These are phyloP conservation scores for Pyricularia grisea DNA, from an alignment of 2,329 filamentous ascomycete genomes.

Conservation along the genomic window DNA sequence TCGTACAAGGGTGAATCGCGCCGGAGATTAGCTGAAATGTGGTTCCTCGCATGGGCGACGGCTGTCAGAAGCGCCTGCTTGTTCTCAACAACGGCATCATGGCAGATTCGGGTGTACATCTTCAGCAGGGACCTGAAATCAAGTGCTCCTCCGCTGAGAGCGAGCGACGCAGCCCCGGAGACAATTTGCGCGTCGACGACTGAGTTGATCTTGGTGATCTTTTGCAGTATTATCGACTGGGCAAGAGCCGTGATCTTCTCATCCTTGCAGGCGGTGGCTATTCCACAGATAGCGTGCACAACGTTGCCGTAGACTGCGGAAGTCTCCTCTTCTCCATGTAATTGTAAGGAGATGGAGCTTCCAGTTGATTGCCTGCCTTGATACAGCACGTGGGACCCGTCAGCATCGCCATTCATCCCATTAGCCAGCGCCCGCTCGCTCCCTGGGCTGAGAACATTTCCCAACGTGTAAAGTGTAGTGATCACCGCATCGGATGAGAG, in stretches of 20 bases:
- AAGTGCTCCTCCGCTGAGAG: conserved; percentile 64
- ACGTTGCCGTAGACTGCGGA: conserved; percentile 73
- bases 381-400: conserved; percentile 35
- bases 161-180: conserved; percentile 67
- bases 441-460: conserved; percentile 80
- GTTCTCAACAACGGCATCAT: conserved; percentile 62
- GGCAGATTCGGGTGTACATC: conserved; percentile 66
- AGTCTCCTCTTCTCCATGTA: conserved; percentile 69
- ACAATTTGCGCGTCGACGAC: conserved; percentile 80
- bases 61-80: conserved; percentile 61
- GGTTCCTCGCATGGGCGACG: conserved; percentile 69
- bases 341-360: conserved; percentile 70
- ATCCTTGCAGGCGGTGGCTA: conserved; percentile 72
- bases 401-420: conserved; percentile 35
- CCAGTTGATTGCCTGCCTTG: conserved; percentile 51
- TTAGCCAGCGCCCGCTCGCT: conserved; percentile 45
- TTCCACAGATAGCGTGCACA: conserved; percentile 90
- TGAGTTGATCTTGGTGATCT: conserved; percentile 75
- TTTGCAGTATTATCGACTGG: conserved; percentile 94
- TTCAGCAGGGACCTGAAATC: conserved; percentile 85
- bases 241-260: conserved; percentile 89
- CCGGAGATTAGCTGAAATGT: conserved; percentile 62
- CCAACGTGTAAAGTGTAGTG: conserved; percentile 91
- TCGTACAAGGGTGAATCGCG: conserved; percentile 68
- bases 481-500: conserved; percentile 91